A percentile compares a stretch with the other conserved stretches of the same genome.
phyloP scores from a whole-genome alignment of 2,329 filamentous ascomycete species.

The Beauveria scarabaeidicola region DNA sequence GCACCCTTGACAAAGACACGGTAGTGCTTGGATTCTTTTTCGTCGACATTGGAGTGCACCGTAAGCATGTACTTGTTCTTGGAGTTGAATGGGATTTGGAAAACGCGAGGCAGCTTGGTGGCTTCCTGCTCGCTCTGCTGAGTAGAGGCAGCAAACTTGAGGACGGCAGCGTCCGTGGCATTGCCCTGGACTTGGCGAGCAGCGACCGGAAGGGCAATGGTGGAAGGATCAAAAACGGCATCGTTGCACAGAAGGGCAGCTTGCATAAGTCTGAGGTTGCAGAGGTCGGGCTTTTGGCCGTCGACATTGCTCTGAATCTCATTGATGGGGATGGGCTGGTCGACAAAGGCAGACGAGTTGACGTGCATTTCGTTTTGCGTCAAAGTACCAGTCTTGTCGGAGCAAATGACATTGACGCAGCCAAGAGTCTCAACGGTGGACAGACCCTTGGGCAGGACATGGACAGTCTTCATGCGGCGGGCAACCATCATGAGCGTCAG shows the following conservation, averaged over 20 bases:
- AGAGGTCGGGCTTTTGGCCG: slow-evolving; percentile 11
- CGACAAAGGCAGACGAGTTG: slow-evolving; percentile 29
- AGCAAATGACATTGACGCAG: slow-evolving; percentile 36
- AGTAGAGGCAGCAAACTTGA: slow-evolving; percentile 28
- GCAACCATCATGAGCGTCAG: slow-evolving; percentile 35
- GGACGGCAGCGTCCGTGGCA: slow-evolving; percentile 34
- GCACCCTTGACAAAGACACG: slow-evolving; percentile 45
- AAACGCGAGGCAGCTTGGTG: slow-evolving; percentile 20
- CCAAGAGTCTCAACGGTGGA: slow-evolving; percentile 35
- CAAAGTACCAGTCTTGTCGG: slow-evolving; percentile 34
- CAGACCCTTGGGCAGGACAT: slow-evolving; percentile 33
- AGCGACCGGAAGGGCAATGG: slow-evolving; percentile 25
- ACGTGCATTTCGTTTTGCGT: slow-evolving; percentile 38
- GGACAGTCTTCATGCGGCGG: slow-evolving; percentile 32
- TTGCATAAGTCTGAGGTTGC: slow-evolving; percentile 19
- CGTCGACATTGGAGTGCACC: slow-evolving; percentile 20
- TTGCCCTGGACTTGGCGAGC: slow-evolving; percentile 31
- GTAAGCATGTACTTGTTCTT: slow-evolving; percentile 44
- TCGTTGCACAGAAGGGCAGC: slow-evolving; percentile 33
- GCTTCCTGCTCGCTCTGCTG: slow-evolving; percentile 14
- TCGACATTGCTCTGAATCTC: slow-evolving; percentile 19
- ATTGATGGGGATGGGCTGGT: slow-evolving; percentile 20
- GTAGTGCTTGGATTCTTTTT: slow-evolving; percentile 23
- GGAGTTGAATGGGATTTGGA: slow-evolving; percentile 40
- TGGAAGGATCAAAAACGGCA: slow-evolving; percentile 31